These are phyloP conservation scores for Podospora didyma DNA, from an alignment of 495 filamentous ascomycete species.

Conservation along the genomic window DNA sequence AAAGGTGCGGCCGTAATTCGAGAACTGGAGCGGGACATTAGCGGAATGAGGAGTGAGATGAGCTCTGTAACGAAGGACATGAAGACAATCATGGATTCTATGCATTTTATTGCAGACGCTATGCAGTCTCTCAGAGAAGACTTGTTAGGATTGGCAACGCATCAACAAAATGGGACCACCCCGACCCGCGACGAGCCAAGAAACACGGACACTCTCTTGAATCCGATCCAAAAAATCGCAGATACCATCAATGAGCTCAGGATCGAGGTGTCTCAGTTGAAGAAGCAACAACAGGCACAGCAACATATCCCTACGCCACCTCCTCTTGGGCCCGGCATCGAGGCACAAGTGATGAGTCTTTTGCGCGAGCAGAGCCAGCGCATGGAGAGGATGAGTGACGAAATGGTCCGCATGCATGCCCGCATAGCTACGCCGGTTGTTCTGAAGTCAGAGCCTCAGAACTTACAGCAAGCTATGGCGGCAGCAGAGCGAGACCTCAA, in stretches of 20 bases:
- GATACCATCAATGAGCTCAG: conserved; percentile 1
- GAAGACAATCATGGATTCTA: conserved; percentile 18
- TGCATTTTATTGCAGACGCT: conserved; percentile 15
- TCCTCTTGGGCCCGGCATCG: not conserved
- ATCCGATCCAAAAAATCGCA: conserved; percentile 10
- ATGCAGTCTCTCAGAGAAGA: not conserved
- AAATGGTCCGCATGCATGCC: conserved; percentile 3
- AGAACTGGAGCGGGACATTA: conserved; percentile 7
- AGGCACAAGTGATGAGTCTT: conserved; percentile 3
- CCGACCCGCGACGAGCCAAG: not conserved
- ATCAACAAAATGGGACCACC: no score
- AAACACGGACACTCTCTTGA: not conserved
- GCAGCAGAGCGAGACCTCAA: conserved; percentile 20
- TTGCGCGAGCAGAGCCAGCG: conserved; percentile 9
- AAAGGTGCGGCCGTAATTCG: not conserved
- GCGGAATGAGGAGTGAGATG: conserved; percentile 3
- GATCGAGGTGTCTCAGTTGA: conserved; percentile 14
- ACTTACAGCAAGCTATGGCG: conserved; percentile 17
- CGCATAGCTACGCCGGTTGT: not conserved
- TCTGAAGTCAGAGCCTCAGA: conserved; percentile 6
- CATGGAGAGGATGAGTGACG: conserved; percentile 1
- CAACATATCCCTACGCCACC: not conserved
- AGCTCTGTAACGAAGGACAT: conserved; percentile 5
- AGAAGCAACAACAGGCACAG: not conserved
- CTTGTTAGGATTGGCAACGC: not conserved